Percentiles rank a stretch among this genome's conserved stretches.
Evolutionary conservation across 805 yeast genomes (phyloP).

Genomic region (Yarrowia sp.): DNA sequence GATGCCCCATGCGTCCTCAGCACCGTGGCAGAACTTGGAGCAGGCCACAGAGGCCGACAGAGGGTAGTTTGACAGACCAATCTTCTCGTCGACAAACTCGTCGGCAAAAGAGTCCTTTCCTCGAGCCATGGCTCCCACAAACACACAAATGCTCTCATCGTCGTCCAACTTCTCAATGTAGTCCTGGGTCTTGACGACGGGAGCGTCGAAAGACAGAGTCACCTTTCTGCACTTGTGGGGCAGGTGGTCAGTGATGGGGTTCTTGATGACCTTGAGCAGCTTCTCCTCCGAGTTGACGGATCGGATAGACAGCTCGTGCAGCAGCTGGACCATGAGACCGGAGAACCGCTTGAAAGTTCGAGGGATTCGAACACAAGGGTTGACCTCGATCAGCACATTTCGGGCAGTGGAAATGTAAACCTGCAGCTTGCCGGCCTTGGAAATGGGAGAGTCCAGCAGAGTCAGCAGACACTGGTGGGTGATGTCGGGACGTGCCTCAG

Average conservation of each 20-base stretch:
- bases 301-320: constrained; percentile 88
- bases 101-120: constrained; percentile 98
- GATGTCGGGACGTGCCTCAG: constrained; percentile 98
- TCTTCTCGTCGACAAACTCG: constrained; percentile 92
- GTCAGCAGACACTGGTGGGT: constrained; percentile 97
- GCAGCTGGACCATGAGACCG: constrained; percentile 94
- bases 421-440: constrained; percentile 94
- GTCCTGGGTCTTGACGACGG: constrained; percentile 82
- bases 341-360: constrained; percentile 97
- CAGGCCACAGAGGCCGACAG: constrained; percentile 97
- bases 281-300: constrained; percentile 95
- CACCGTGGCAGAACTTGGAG: constrained; percentile 96
- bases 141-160: constrained; percentile 94
- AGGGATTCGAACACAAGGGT: constrained; percentile 95
- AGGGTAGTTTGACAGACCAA: constrained; percentile 93
- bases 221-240: constrained; percentile 94
- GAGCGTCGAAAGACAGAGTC: constrained; percentile 89
- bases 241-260: constrained; percentile 94
- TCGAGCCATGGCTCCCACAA: constrained; percentile 99
- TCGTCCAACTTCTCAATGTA: constrained; percentile 75
- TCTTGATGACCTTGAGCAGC: constrained; percentile 88
- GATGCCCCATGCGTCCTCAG: constrained; percentile 97
- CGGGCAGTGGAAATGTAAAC: constrained; percentile 95
- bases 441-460: constrained; percentile 92
- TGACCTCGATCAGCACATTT: constrained; percentile 92